Evolutionary conservation across 2,329 filamentous ascomycete species (phyloP), one percentile per base, ranked within the genome.

Genomic region (Penicillium sp.): DNA sequence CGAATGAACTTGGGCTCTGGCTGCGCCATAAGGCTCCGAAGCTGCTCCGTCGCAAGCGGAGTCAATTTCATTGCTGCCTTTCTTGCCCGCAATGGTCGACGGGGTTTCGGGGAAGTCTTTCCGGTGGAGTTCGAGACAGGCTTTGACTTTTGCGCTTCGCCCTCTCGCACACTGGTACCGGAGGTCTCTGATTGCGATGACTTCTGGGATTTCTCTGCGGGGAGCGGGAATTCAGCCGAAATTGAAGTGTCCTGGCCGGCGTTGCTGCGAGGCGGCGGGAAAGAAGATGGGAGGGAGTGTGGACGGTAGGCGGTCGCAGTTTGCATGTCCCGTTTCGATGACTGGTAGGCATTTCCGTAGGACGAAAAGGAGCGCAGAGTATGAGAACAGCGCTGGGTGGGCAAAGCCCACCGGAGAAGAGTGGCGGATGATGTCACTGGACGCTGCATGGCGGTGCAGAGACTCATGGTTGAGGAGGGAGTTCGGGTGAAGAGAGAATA

Each of bases 31-130:
- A 98, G 68, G 12, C 75, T 73, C 41, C 79, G 79, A 22, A 98
- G 73, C 55, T 94, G 88, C 31, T 80, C 72, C 2, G 95, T 82
- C 0, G 92, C 92, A 1, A 80, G 70, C 0, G 85, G 77, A 0
- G 89, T 89, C 15, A 98, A 74, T 51, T 79, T 86, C 72, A 98
- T 90, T 2, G 90, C 87, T 1, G 92, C 89, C 70, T 96, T 96
- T 40, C 89, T 80, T 9, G 90, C 77, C 25, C 82, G 76, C 20
- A 94, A 73, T 60, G 82, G 88, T 49, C 75, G 74, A 52, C 76
- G 77, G 12, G 79, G 75, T 53, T 79, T 74, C 12, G 72, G 59
- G 9, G 69, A 48, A 29, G 66, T 54, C 35, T 71, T 67, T 3
- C 66, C 41, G 22, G 67, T 41, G 20, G 65, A 39, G 16, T 66